phyloP scores from a whole-genome alignment of 2,329 filamentous ascomycete species.

The Epichloe aotearoae region DNA sequence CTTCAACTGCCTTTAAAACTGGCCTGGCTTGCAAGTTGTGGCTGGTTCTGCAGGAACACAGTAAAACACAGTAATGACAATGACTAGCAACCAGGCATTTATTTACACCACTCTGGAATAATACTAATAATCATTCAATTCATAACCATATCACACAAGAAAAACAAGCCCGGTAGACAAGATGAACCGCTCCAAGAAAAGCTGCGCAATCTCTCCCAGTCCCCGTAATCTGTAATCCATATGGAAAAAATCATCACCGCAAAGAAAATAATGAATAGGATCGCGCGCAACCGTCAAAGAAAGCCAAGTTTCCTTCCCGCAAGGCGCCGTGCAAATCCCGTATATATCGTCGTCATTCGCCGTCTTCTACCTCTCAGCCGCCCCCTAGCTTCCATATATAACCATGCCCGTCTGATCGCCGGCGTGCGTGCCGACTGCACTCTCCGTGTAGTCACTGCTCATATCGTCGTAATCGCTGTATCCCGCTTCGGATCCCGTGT shows the following conservation, averaged over 20 bases:
- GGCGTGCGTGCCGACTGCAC: slow-evolving; percentile 14
- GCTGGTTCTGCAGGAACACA: too few species aligned
- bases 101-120: neutral
- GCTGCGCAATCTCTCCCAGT: neutral
- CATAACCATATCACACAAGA: neutral
- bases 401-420: slow-evolving; percentile 21
- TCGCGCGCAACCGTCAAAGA: neutral
- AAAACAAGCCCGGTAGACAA: neutral
- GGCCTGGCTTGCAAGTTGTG: too few species aligned
- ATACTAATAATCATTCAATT: neutral
- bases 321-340: neutral
- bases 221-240: neutral
- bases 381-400: slow-evolving; percentile 15
- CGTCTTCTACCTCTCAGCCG: neutral
- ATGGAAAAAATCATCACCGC: neutral
- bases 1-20: too few species aligned
- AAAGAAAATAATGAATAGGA: neutral
- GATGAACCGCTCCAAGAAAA: neutral
- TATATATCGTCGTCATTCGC: neutral
- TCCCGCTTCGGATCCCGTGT: slow-evolving; percentile 22
- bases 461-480: slow-evolving; percentile 28
- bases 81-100: neutral
- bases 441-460: slow-evolving; percentile 37
- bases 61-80: too few species aligned
- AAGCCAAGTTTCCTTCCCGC: neutral